Percentiles rank a stretch among this genome's conserved stretches.
Evolutionary conservation across 2,329 filamentous ascomycete genomes (phyloP).

Genomic region (Emmonsiellopsis sp.): DNA sequence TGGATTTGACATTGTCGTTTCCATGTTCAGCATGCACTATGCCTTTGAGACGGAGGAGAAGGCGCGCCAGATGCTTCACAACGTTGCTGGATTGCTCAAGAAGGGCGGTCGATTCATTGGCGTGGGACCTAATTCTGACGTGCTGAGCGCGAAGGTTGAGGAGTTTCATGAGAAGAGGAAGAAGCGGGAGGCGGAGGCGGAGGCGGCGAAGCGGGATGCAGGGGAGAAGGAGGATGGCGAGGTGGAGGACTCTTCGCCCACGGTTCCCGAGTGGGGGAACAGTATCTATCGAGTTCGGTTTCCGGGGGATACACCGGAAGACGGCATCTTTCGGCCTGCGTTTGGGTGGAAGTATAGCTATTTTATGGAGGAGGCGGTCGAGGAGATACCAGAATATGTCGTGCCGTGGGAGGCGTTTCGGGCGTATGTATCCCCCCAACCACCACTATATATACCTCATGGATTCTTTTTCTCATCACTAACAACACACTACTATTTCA

Average conservation of each 20-base stretch:
- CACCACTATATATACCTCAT: background rate
- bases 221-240: constrained; percentile 35
- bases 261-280: constrained; percentile 77
- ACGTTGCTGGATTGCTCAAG: constrained; percentile 81
- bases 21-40: constrained; percentile 99
- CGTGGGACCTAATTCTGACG: constrained; percentile 92
- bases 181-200: constrained; percentile 34
- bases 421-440: constrained; percentile 39
- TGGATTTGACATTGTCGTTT: constrained; percentile 91
- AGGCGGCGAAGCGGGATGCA: constrained; percentile 27
- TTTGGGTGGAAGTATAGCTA: constrained; percentile 99
- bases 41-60: constrained; percentile 90
- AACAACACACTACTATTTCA: constrained; percentile 12
- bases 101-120: constrained; percentile 93
- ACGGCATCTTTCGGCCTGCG: constrained; percentile 86
- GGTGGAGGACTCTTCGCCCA: constrained; percentile 54
- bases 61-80: constrained; percentile 82
- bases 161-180: constrained; percentile 57
- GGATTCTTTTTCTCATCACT: background rate
- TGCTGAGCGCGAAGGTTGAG: constrained; percentile 70
- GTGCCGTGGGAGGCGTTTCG: constrained; percentile 98
- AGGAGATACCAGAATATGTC: constrained; percentile 93
- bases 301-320: constrained; percentile 67
- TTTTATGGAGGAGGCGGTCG: constrained; percentile 90
- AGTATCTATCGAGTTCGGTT: constrained; percentile 87